These are phyloP conservation scores for Leishmania major DNA, from an alignment of 208 protist species.

Conservation along the genomic window DNA sequence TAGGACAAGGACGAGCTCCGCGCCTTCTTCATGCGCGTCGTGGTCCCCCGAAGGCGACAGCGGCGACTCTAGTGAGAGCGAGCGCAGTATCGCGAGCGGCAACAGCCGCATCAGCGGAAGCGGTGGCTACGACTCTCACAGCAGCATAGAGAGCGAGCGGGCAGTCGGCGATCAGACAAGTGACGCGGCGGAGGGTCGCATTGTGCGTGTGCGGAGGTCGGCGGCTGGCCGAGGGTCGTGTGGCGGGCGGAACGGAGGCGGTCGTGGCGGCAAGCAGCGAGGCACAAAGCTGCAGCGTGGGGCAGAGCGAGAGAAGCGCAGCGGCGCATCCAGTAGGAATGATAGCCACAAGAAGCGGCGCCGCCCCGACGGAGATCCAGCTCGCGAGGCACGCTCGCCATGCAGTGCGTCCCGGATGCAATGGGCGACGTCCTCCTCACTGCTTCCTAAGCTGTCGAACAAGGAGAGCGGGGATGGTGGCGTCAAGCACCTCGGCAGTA, in stretches of 20 bases:
- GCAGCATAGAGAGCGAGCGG: neutral
- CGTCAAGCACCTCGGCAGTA: constrained; percentile 1
- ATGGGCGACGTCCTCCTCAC: constrained; percentile 16
- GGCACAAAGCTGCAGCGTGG: neutral
- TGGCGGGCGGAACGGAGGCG: neutral
- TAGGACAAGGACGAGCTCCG: neutral
- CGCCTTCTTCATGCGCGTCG: neutral
- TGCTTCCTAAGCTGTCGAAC: constrained; percentile 8
- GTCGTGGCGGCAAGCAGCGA: neutral
- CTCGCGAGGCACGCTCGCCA: neutral
- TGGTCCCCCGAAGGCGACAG: neutral
- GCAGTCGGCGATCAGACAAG: neutral
- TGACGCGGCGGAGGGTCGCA: neutral
- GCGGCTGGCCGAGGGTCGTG: neutral
- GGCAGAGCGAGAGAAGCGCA: neutral
- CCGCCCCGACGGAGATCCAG: neutral
- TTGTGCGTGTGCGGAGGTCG: neutral
- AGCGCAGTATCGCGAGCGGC: neutral
- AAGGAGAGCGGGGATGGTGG: neutral
- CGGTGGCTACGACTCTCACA: neutral
- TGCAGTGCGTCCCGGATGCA: neutral
- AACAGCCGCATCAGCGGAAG: constrained; percentile 1
- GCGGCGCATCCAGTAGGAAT: neutral
- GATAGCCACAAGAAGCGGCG: neutral
- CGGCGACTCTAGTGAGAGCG: constrained; percentile 3